Base-by-base conservation (phyloP, 805 yeast genomes). In the Candida yuanshanica region DNA sequence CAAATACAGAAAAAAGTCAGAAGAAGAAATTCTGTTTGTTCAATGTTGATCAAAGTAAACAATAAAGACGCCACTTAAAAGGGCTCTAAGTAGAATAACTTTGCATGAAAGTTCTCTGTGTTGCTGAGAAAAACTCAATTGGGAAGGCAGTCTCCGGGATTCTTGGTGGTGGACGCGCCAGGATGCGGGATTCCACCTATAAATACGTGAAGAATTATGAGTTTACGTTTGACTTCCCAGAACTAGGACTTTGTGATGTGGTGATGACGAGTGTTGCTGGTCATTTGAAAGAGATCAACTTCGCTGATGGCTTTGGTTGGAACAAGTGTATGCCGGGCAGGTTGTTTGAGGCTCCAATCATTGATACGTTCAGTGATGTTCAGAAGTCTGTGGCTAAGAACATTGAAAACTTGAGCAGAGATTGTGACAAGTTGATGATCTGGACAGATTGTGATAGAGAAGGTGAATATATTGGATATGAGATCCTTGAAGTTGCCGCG, bases 401-500 rank as follows among this genome's bases (percentile, higher is more conserved):
- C 56, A 87, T 93, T 37, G 60, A 72, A 23, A 60, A 60, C 4
- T 88, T 88, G 55, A 84, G 89, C 5, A 59, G 80, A 32, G 55
- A 54, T 16, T 75, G 86, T 5, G 75, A 78, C 39, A 65, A 66
- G 31, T 63, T 93, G 41, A 86, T 88, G 85, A 87, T 93, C 7
- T 93, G 99, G 98, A 93, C 99, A 1, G 99, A 93, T 71, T 93
- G 99, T 63, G 98, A 90, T 70, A 69, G 97, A 27, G 98, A 90
- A 59, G 98, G 98, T 2, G 98, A 90, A 59, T 83, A 79, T 60
- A 90, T 90, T 42, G 98, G 97, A 0, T 78, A 72, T 65, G 96
- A 90, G 53, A 78, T 95, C 13, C 70, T 77, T 26, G 71, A 79
- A 39, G 81, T 80, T n/a, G 96, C 95, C 0, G 56, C 59, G 37